Evolutionary conservation across 257 asterid genomes (phyloP).

Genomic region (Petunia axillaris): DNA sequence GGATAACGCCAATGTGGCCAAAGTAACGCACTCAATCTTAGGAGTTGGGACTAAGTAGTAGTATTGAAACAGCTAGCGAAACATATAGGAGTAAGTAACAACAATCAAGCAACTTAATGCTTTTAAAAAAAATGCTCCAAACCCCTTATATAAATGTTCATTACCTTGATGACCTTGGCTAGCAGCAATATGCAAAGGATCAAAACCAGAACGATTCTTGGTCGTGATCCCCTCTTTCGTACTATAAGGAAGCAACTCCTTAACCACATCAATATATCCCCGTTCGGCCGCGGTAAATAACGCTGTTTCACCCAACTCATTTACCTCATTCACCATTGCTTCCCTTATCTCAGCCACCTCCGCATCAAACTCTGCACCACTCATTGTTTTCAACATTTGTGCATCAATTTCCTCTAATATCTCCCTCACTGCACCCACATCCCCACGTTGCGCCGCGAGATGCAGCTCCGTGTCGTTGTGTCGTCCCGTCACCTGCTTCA

Average conservation of each 20-base stretch:
- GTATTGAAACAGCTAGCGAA: not conserved
- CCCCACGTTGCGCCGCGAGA: slow-evolving; percentile 85
- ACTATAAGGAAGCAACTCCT: slow-evolving; percentile 50
- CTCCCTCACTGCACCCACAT: slow-evolving; percentile 63
- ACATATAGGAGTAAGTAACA: not conserved
- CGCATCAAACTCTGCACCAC: slow-evolving; percentile 61
- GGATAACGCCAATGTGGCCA: not conserved
- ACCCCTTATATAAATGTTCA: not conserved
- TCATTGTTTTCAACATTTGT: slow-evolving; percentile 58
- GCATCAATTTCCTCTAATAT: slow-evolving; percentile 70
- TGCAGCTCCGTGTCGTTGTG: slow-evolving; percentile 92
- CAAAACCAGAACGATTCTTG: slow-evolving; percentile 57
- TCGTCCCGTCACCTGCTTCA: slow-evolving; percentile 89
- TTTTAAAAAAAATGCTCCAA: not conserved
- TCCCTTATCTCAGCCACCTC: slow-evolving; percentile 59
- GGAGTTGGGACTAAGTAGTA: not conserved
- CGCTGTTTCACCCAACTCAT: slow-evolving; percentile 66
- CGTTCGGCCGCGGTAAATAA: slow-evolving; percentile 56
- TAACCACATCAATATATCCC: slow-evolving; percentile 52
- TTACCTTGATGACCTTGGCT: slow-evolving; percentile 63
- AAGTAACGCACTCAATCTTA: not conserved
- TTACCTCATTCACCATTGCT: slow-evolving; percentile 62
- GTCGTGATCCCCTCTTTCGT: slow-evolving; percentile 50
- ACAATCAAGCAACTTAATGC: not conserved
- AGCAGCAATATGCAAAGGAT: slow-evolving; percentile 68